Evolutionary conservation across 352 stramenopile genomes (phyloP).

Genomic region (Hyaloperonospora brassicae): DNA sequence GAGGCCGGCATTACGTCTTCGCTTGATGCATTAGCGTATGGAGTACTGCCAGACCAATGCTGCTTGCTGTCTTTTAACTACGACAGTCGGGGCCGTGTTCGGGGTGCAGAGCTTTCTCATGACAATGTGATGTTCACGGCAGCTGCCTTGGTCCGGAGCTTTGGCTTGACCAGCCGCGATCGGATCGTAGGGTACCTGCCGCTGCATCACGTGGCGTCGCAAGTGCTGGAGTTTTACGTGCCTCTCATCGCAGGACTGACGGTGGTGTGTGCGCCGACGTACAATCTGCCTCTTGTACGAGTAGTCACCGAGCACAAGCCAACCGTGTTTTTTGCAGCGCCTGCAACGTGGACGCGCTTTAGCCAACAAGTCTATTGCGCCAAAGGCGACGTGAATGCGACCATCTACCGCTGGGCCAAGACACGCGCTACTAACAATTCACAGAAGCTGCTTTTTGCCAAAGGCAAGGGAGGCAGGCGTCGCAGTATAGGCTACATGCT

Average conservation of each 20-base stretch:
- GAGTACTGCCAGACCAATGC: constrained; percentile 34
- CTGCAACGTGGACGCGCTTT: constrained; percentile 62
- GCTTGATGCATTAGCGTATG: constrained; percentile 24
- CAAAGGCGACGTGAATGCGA: constrained; percentile 65
- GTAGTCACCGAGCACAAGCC: constrained; percentile 49
- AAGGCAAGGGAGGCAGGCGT: constrained; percentile 27
- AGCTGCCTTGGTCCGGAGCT: constrained; percentile 45
- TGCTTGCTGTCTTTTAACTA: constrained; percentile 63
- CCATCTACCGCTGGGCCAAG: constrained; percentile 74
- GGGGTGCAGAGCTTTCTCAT: constrained; percentile 56
- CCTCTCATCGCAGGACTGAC: constrained; percentile 50
- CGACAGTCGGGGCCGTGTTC: constrained; percentile 39
- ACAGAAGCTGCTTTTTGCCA: constrained; percentile 59
- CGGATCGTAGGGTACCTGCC: constrained; percentile 62
- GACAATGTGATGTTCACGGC: constrained; percentile 82
- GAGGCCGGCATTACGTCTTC: constrained; percentile 14
- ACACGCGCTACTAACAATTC: constrained; percentile 69
- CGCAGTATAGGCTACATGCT: constrained; percentile 71
- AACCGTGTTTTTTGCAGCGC: constrained; percentile 73
- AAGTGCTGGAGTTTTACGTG: constrained; percentile 73
- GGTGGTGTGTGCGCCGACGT: constrained; percentile 55
- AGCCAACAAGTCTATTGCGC: constrained; percentile 59
- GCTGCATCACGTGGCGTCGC: constrained; percentile 53
- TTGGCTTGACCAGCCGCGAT: constrained; percentile 43
- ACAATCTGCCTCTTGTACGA: constrained; percentile 34